Conservation (phyloP, 1,284 basidiomycete species). For the Puccinia polysora region DNA sequence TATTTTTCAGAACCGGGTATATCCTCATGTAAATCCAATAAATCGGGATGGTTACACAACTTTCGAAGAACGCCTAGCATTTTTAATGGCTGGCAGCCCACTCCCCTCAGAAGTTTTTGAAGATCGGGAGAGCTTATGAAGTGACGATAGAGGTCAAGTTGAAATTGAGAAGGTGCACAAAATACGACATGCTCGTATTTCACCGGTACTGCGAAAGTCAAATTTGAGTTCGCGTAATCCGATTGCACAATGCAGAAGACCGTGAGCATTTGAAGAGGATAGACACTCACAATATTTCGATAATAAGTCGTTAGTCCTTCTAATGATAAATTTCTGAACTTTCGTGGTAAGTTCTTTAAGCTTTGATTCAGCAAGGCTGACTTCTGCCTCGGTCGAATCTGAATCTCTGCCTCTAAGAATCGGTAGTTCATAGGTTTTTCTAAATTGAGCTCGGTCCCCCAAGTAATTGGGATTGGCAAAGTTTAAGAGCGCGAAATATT, state of each 20-base stretch:
- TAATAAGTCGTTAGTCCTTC: conserved; percentile 90
- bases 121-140: conserved; percentile 95
- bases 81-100: conserved; percentile 90
- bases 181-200: conserved; percentile 99
- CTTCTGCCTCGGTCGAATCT: conserved; percentile 75
- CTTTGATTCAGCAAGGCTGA: conserved; percentile 80
- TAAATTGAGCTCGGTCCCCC: conserved; percentile 84
- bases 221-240: not conserved
- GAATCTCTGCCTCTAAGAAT: conserved; percentile 93
- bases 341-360: conserved; percentile 84
- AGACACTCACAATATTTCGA: conserved; percentile 82
- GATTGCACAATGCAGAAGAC: not conserved
- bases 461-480: conserved; percentile 96
- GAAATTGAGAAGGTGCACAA: conserved; percentile 81
- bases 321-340: conserved; percentile 94
- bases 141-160: conserved; percentile 79
- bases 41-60: conserved; percentile 93
- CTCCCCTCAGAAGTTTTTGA: conserved; percentile 80
- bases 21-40: conserved; percentile 81
- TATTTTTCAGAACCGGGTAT: conserved; percentile 76
- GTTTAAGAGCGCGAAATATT: conserved; percentile 92
- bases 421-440: conserved; percentile 90
- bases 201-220: conserved; percentile 77
- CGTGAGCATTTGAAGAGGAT: not conserved
- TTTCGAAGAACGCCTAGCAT: conserved; percentile 97